Evolutionary conservation across 306 rosid genomes (phyloP), one percentile per base, ranked within the genome.

Genomic region (Castanea mollissima): DNA sequence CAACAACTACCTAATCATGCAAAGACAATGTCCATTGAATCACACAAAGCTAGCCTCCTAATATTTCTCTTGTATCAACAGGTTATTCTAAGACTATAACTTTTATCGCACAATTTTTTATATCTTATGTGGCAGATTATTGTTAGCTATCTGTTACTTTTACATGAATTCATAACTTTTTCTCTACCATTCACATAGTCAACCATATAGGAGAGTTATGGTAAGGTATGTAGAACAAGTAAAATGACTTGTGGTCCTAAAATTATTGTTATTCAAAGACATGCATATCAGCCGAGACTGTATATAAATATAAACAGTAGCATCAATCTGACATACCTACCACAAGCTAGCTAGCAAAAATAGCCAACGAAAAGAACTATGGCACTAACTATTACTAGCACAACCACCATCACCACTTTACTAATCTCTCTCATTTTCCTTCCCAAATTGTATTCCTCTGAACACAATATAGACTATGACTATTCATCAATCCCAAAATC

Each of bases 361-460:
- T 8, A 8, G 12, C 46, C 21, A 41, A 35, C 60, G 49, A 5
- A 69, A 13, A 16, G 38, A 71, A 76, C 29, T 25, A 76, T 83
- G 85, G 54, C 79, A 38, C 63, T 31, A 1, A 20, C 16, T 59
- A 54, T 77, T 55, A 41, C 46, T 41, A 7, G 46, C 46, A 41
- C 46, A 41, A 9, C 12, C 11, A 2, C 46, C 11, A 8, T 67
- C 27, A 74, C 74, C 34, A 54, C 87, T 25, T 80, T 60, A 9
- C 52, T 85, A 49, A n/a, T 67, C 76, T 41, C 46, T 41, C n/a
- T 79, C 55, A 6, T 81, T 21, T 35, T 81, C 10, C 71, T 69
- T 69, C 81, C 79, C 29, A 74, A 27, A 11, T 60, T 80, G 73
- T 62, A 27, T 56, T 67, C 75, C 31, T 71, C 67, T 54, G 81